phyloP scores from a whole-genome alignment of 768 basidiomycete species.

The Clavaria fumosa region DNA sequence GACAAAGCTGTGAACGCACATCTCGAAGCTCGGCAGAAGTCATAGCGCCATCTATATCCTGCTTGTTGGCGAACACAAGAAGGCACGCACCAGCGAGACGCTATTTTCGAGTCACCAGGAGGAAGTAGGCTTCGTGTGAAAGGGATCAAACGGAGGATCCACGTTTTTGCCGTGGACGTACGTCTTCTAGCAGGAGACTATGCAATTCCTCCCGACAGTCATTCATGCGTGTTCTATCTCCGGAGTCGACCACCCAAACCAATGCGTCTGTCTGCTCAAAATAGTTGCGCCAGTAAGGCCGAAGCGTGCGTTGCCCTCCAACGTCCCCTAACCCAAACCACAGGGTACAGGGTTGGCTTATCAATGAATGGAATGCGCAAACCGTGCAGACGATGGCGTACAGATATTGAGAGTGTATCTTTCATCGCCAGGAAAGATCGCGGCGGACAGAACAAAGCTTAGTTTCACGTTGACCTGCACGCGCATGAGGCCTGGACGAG shows the following conservation, averaged over 20 bases:
- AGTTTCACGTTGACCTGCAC: slow-evolving; percentile 12
- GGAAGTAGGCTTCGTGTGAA: slow-evolving; percentile 4
- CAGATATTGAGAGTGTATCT: slow-evolving; percentile 75
- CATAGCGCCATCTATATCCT: slow-evolving; percentile 85
- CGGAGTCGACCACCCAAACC: slow-evolving; percentile 97
- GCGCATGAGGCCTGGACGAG: slow-evolving; percentile 6
- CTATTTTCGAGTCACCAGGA: slow-evolving; percentile 24
- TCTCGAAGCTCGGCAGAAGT: slow-evolving; percentile 66
- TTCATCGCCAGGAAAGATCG: slow-evolving; percentile 14
- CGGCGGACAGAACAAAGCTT: slow-evolving; percentile 9
- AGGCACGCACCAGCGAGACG: slow-evolving; percentile 91
- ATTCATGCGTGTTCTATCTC: slow-evolving; percentile 76
- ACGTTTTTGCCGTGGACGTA: no score
- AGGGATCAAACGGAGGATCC: slow-evolving; percentile 17
- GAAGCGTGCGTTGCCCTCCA: slow-evolving; percentile 87
- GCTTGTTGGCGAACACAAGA: slow-evolving; percentile 95
- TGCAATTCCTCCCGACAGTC: slow-evolving; percentile 86
- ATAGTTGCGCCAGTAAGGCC: slow-evolving; percentile 98
- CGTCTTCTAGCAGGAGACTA: slow-evolving; percentile 81
- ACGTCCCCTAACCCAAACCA: slow-evolving; percentile 66
- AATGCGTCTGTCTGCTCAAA: slow-evolving; percentile 97
- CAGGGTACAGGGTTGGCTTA: slow-evolving; percentile 11
- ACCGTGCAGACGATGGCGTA: slow-evolving; percentile 21
- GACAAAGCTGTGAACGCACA: slow-evolving; percentile 29
- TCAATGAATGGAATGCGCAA: slow-evolving; percentile 11